A percentile compares a stretch with the other conserved stretches of the same genome.
phyloP scores from a whole-genome alignment of 441 rosid genomes.

The Pelargonium fulgidum region DNA sequence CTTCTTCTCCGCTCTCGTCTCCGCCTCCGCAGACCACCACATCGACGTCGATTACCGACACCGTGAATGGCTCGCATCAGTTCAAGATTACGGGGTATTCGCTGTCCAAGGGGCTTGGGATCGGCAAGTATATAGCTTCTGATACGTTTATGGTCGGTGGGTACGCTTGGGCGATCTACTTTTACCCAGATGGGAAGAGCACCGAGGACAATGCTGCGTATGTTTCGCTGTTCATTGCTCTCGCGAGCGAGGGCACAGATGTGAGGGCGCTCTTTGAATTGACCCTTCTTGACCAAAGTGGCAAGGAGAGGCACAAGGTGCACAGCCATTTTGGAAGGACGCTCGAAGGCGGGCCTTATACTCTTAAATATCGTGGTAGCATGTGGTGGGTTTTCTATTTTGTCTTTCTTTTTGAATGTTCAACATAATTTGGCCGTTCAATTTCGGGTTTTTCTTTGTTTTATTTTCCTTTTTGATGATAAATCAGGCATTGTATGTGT shows the following conservation, averaged over 20 bases:
- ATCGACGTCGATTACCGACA: slow-evolving; percentile 71
- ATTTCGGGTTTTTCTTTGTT: background rate
- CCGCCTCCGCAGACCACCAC: slow-evolving; percentile 30
- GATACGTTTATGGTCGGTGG: slow-evolving; percentile 85
- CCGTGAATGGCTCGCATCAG: slow-evolving; percentile 81
- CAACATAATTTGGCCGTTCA: too few species aligned
- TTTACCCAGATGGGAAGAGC: slow-evolving; percentile 97
- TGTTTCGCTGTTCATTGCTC: slow-evolving; percentile 82
- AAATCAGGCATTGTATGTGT: too few species aligned
- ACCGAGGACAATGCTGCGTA: slow-evolving; percentile 70
- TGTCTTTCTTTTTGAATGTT: background rate
- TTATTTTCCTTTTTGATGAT: too few species aligned
- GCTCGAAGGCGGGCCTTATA: slow-evolving; percentile 90
- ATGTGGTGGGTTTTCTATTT: slow-evolving; percentile 65
- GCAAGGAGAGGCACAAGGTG: slow-evolving; percentile 74
- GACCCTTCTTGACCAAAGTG: slow-evolving; percentile 88
- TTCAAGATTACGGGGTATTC: slow-evolving; percentile 80
- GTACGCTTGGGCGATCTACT: slow-evolving; percentile 88
- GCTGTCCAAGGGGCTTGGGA: slow-evolving; percentile 75
- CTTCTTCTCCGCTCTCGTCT: slow-evolving; percentile 20
- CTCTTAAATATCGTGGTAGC: slow-evolving; percentile 91
- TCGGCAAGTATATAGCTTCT: slow-evolving; percentile 79
- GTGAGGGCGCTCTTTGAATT: slow-evolving; percentile 92
- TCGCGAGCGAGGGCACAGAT: slow-evolving; percentile 91
- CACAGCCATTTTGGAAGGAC: slow-evolving; percentile 94